These are phyloP conservation scores for Protoeuglena noctilucae DNA, from an alignment of 139 green algal species.

Conservation along the genomic window DNA sequence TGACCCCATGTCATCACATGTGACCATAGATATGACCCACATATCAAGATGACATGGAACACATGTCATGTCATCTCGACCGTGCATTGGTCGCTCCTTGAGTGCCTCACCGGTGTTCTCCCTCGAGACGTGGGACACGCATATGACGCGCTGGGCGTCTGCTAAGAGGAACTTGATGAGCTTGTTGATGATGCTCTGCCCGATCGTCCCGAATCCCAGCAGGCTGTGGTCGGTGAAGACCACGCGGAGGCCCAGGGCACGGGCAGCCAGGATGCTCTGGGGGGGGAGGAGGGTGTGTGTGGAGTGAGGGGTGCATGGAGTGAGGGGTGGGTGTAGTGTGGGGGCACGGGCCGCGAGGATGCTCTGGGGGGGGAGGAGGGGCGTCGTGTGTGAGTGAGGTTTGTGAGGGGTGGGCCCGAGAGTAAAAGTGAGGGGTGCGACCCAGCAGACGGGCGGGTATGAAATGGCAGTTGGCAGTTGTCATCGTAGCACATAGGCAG, in stretches of 20 bases:
- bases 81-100: too few species aligned
- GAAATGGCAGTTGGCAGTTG: neutral
- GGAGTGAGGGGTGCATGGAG: neutral
- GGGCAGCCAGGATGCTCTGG: neutral
- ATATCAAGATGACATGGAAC: too few species aligned
- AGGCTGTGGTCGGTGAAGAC: slow-evolving; percentile 97
- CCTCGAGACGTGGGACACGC: slow-evolving; percentile 85
- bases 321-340: neutral
- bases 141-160: slow-evolving; percentile 42
- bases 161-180: slow-evolving; percentile 7
- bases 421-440: neutral
- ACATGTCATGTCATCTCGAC: too few species aligned
- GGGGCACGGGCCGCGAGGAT: neutral
- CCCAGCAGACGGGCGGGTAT: neutral
- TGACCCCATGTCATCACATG: too few species aligned
- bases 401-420: neutral
- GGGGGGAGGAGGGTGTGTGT: neutral
- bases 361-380: neutral
- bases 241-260: slow-evolving; percentile 13
- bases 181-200: slow-evolving; percentile 82
- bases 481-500: slow-evolving; percentile 61
- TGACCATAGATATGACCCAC: too few species aligned
- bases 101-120: too few species aligned
- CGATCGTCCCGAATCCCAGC: slow-evolving; percentile 79
- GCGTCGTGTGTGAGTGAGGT: neutral